Conservation (phyloP, 164 flowering plant genomes). For the Macadamia integrifolia region DNA sequence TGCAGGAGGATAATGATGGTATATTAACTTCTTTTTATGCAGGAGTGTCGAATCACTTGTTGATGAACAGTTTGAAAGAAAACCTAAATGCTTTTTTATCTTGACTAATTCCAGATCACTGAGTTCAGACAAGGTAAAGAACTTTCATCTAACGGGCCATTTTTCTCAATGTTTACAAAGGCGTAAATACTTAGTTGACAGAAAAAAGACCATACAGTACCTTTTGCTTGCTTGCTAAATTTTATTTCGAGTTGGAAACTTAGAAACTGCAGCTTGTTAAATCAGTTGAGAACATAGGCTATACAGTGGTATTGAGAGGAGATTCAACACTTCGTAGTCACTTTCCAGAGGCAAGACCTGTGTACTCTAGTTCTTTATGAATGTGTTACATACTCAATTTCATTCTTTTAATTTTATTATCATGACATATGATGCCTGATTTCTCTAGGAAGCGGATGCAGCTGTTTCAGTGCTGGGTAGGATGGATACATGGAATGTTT, state of each 20-base stretch:
- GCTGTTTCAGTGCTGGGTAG: constrained; percentile 87
- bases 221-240: constrained; percentile 4
- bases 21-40: constrained; percentile 13
- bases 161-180: not conserved
- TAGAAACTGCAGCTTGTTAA: constrained; percentile 53
- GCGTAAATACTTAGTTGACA: not conserved
- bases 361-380: not conserved
- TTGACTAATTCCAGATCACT: constrained; percentile 90
- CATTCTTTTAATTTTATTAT: not conserved
- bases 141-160: not conserved
- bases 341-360: constrained; percentile 83
- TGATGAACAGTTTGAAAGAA: constrained; percentile 57
- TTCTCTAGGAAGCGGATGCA: constrained; percentile 85
- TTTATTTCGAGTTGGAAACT: constrained; percentile 28
- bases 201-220: not conserved
- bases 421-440: constrained; percentile 1
- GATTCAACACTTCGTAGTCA: constrained; percentile 99
- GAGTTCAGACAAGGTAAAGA: constrained; percentile 77
- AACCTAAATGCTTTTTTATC: constrained; percentile 86
- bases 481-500: constrained; percentile 96
- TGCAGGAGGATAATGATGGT: not conserved
- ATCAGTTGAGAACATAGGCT: constrained; percentile 45
- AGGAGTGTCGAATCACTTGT: constrained; percentile 78
- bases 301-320: constrained; percentile 90
- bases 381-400: not conserved